A percentile compares a stretch with the other conserved stretches of the same genome.
Evolutionary conservation across 2,329 filamentous ascomycete species (phyloP).

Genomic region (Endoconidiophora polonica): DNA sequence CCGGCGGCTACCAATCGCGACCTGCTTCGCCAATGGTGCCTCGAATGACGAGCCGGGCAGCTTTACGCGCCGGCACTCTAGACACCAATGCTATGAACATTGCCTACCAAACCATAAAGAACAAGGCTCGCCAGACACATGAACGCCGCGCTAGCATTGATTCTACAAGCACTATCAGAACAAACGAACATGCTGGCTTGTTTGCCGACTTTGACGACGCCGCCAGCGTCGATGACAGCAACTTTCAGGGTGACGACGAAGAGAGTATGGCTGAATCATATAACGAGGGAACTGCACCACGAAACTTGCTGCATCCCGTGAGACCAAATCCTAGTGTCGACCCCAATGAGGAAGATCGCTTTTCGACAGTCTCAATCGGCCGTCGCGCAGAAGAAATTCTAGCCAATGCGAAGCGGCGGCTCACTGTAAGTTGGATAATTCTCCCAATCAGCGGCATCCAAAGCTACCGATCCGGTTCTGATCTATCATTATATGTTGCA

Average conservation of each 20-base stretch:
- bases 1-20: conserved; percentile 24
- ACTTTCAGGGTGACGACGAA: conserved; percentile 51
- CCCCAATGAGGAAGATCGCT: conserved; percentile 35
- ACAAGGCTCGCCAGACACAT: conserved; percentile 20
- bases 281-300: conserved; percentile 26
- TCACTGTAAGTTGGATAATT: conserved; percentile 48
- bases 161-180: conserved; percentile 44
- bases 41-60: conserved; percentile 18
- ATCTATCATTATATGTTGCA: neutral
- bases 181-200: conserved; percentile 28
- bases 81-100: conserved; percentile 14
- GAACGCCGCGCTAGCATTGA: conserved; percentile 40
- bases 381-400: conserved; percentile 78
- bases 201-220: conserved; percentile 47
- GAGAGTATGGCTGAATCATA: conserved; percentile 46
- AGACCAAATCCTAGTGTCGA: conserved; percentile 15
- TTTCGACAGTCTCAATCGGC: conserved; percentile 60
- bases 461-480: neutral
- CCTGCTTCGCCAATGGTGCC: conserved; percentile 21
- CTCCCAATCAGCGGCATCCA: too few species aligned
- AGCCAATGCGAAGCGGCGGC: conserved; percentile 74
- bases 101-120: conserved; percentile 30
- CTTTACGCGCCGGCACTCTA: conserved; percentile 1
- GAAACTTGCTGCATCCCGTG: conserved; percentile 18
- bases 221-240: conserved; percentile 45